Percentiles rank a stretch among this genome's conserved stretches.
These are phyloP conservation scores for Coriaria nepalensis DNA, from an alignment of 306 rosid genomes.

Conservation along the genomic window DNA sequence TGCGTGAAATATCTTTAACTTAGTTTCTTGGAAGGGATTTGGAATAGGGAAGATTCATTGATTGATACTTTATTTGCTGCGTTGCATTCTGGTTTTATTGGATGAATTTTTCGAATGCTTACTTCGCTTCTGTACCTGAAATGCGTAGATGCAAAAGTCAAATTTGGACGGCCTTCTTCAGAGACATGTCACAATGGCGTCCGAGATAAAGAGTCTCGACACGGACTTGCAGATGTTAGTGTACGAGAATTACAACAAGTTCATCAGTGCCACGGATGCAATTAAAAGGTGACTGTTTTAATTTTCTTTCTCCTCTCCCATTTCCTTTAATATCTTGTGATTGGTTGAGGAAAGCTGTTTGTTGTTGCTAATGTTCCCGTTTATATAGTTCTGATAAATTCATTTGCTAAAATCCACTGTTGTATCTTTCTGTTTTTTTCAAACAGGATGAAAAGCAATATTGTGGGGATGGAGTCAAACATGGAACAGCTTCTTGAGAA, in stretches of 20 bases:
- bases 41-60: no score
- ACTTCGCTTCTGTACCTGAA: slow-evolving; percentile 6
- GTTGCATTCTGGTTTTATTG: no score
- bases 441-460: slow-evolving; percentile 80
- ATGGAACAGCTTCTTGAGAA: slow-evolving; percentile 92
- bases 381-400: no score
- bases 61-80: no score
- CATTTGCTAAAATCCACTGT: not conserved
- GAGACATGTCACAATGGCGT: slow-evolving; percentile 75
- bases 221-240: slow-evolving; percentile 93
- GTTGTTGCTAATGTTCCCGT: no score
- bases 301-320: not conserved
- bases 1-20: no score
- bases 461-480: slow-evolving; percentile 78
- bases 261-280: slow-evolving; percentile 81
- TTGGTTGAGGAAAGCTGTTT: no score
- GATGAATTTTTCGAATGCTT: not conserved
- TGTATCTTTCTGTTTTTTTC: slow-evolving; percentile 8
- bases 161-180: slow-evolving; percentile 85
- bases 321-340: no score
- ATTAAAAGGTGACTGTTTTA: slow-evolving; percentile 51
- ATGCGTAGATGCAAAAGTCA: slow-evolving; percentile 38
- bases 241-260: slow-evolving; percentile 86
- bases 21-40: no score
- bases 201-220: slow-evolving; percentile 94